Evolutionary conservation across 2,329 filamentous ascomycete genomes (phyloP), one percentile per base, ranked within the genome.

Genomic region (Calonectria henricotiae): DNA sequence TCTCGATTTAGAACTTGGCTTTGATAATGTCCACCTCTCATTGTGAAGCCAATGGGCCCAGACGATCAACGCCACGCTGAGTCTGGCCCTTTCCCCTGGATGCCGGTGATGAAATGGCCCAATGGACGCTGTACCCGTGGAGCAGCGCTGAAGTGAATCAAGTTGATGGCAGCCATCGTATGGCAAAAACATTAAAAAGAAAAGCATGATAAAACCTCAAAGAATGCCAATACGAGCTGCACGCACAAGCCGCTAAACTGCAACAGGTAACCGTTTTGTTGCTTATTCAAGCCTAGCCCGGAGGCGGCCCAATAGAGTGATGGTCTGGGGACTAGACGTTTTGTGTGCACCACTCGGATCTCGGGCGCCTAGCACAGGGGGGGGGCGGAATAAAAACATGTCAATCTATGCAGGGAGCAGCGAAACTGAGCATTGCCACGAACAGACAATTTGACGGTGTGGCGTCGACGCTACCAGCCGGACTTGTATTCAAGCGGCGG

Each of bases 171-270:
- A 15, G n/a, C 41, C 43, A 46, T 46, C n/a, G 43, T 46, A 46
- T 46, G 43, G n/a, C 37, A 15, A 12, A 44, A 61, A 44, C 39
- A 61, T 43, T 43, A 61, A 44, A 41, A 60, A 44, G 30, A 60
- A 61, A 61, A 61, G 55, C 55, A 41, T 61, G 55, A 61, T 61
- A 44, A 41, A 61, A 25, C 55, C 55, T 61, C 55, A 61, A n/a
- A 12, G 6, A 55, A 11, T 13, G 25, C 25, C 55, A 30, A 41
- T 41, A 61, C 39, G 55, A 44, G 55, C 49, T 55, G 49, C 30
- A 20, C 17, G 17, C 30, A 20, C 6, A 1, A 3, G 3, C 8
- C 55, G 27, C 55, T 44, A 43, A n/a, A n/a, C 23, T 44, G 9
- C 55, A 58, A 39, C 12, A 37, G 37, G 25, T 25, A 61, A 58